Evolutionary conservation across 2,329 filamentous ascomycete genomes (phyloP).

Genomic region (Metarhizium robertsii): DNA sequence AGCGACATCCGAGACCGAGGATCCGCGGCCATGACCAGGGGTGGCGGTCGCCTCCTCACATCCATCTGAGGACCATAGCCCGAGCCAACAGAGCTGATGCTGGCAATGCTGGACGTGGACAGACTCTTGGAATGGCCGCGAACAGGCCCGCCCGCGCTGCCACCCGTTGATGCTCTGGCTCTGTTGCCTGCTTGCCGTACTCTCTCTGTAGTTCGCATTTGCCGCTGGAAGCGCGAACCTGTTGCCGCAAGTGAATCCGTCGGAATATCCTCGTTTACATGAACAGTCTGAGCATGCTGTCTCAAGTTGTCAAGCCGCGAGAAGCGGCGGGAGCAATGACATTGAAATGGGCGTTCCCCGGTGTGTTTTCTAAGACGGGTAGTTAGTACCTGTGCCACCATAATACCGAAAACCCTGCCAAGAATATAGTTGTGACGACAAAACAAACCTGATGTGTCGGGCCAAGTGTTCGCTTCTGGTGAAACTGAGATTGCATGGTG

Average conservation of each 20-base stretch:
- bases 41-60: slow-evolving; percentile 63
- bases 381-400: neutral
- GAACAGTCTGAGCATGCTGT: slow-evolving; percentile 95
- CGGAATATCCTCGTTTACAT: slow-evolving; percentile 95
- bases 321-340: slow-evolving; percentile 87
- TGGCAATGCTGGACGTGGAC: slow-evolving; percentile 79
- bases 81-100: slow-evolving; percentile 57
- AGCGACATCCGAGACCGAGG: slow-evolving; percentile 56
- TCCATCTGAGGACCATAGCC: slow-evolving; percentile 59
- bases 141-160: slow-evolving; percentile 60
- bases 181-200: slow-evolving; percentile 65
- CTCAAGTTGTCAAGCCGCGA: slow-evolving; percentile 90
- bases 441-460: slow-evolving; percentile 71
- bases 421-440: neutral
- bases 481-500: slow-evolving; percentile 89
- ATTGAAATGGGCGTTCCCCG: slow-evolving; percentile 91
- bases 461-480: slow-evolving; percentile 93
- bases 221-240: slow-evolving; percentile 83
- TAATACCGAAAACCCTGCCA: too few species aligned
- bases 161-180: slow-evolving; percentile 67
- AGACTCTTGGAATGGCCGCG: slow-evolving; percentile 79
- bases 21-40: slow-evolving; percentile 73
- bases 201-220: slow-evolving; percentile 72
- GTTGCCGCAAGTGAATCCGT: slow-evolving; percentile 87
- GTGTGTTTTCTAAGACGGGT: slow-evolving; percentile 70